Conservation (phyloP, 83 land plant species). For the Picea engelmannii region DNA sequence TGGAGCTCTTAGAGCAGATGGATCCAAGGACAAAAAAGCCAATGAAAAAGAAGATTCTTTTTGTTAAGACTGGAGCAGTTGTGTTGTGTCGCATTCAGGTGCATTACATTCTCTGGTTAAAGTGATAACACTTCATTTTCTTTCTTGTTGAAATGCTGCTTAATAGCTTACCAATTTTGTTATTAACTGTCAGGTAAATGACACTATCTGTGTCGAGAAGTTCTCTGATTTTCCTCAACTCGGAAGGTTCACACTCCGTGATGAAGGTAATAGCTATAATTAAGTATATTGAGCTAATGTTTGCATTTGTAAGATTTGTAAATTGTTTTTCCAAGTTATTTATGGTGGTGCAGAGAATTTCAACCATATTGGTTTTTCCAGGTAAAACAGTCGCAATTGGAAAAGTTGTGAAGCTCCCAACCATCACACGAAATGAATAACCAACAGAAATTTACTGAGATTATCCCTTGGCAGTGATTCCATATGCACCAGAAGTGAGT, state of each 20-base stretch:
- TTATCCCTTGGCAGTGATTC: no score
- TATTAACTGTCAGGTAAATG: slow-evolving; percentile 59
- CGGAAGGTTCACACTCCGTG: slow-evolving; percentile 95
- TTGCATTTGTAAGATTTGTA: not conserved
- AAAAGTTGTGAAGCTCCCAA: slow-evolving; percentile 42
- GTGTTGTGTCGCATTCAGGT: slow-evolving; percentile 94
- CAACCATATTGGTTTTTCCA: slow-evolving; percentile 16
- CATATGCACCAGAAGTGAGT: no score
- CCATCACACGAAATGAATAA: no score
- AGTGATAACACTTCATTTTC: not conserved
- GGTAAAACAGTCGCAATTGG: slow-evolving; percentile 85
- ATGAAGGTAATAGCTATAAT: slow-evolving; percentile 67
- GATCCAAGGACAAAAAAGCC: slow-evolving; percentile 92
- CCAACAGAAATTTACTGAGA: no score
- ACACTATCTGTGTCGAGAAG: slow-evolving; percentile 83
- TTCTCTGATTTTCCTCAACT: slow-evolving; percentile 93
- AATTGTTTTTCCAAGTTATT: not conserved
- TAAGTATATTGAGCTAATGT: not conserved
- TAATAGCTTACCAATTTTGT: not conserved
- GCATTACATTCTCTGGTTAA: not conserved
- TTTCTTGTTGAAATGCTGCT: slow-evolving; percentile 1
- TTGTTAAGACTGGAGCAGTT: slow-evolving; percentile 93
- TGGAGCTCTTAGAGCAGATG: slow-evolving; percentile 80
- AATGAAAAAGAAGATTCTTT: slow-evolving; percentile 77
- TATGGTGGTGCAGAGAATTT: not conserved